phyloP scores from a whole-genome alignment of 495 filamentous ascomycete species.

The Aspergillus mulundensis region DNA sequence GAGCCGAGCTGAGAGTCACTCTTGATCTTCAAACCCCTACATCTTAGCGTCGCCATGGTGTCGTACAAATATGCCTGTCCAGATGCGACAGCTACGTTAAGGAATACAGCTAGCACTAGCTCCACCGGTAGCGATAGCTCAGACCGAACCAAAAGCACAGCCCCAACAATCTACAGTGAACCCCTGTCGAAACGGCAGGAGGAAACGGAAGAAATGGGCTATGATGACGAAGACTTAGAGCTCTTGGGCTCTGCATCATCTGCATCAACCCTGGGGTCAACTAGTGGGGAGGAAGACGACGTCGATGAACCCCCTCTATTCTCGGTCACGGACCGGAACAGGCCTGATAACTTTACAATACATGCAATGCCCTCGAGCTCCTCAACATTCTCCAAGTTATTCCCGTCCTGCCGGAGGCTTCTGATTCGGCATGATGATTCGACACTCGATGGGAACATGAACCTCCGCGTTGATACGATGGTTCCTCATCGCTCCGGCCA shows the following conservation, averaged over 20 bases:
- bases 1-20: background rate
- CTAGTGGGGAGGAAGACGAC: conserved; percentile 62
- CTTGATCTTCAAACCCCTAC: background rate
- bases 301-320: conserved; percentile 53
- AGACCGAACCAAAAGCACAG: conserved; percentile 62
- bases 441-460: conserved; percentile 95
- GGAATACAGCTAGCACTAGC: conserved; percentile 46
- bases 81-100: conserved; percentile 17
- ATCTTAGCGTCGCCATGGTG: conserved; percentile 27
- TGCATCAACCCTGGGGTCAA: conserved; percentile 66
- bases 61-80: conserved; percentile 33
- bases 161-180: conserved; percentile 63
- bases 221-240: conserved; percentile 5
- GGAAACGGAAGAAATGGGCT: conserved; percentile 28
- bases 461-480: conserved; percentile 82
- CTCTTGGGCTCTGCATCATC: conserved; percentile 62
- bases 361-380: conserved; percentile 72
- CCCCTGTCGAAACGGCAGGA: conserved; percentile 43
- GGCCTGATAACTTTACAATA: conserved; percentile 54
- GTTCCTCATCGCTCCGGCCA: conserved; percentile 53
- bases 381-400: conserved; percentile 77
- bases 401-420: conserved; percentile 77
- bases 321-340: conserved; percentile 56
- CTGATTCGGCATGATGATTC: conserved; percentile 88
- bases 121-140: conserved; percentile 62